These are phyloP conservation scores for Blastobotrys apis DNA, from an alignment of 1,139 yeast genomes.

Conservation along the genomic window DNA sequence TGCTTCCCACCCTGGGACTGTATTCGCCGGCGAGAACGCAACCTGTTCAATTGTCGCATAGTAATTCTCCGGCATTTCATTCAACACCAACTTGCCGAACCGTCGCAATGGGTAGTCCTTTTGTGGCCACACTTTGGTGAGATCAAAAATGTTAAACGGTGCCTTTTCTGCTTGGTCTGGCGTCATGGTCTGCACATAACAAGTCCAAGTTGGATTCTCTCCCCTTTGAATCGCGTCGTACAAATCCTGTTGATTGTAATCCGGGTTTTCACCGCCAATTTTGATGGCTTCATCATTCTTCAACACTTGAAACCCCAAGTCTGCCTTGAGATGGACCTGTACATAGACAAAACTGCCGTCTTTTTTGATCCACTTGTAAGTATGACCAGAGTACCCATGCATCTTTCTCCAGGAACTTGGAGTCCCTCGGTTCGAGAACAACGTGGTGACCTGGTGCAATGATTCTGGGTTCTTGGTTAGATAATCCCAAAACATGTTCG, in stretches of 20 bases:
- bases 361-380: conserved; percentile 61
- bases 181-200: conserved; percentile 67
- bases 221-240: conserved; percentile 54
- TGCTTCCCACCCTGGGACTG: conserved; percentile 77
- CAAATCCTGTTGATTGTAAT: conserved; percentile 53
- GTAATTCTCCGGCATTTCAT: conserved; percentile 67
- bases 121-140: conserved; percentile 78
- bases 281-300: conserved; percentile 52
- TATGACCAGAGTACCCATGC: conserved; percentile 73
- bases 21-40: conserved; percentile 75
- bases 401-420: conserved; percentile 58
- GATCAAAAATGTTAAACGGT: conserved; percentile 52
- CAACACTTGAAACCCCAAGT: conserved; percentile 55
- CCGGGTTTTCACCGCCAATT: conserved; percentile 56
- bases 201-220: conserved; percentile 58
- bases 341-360: conserved; percentile 61
- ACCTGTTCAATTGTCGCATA: conserved; percentile 77
- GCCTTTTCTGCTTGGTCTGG: conserved; percentile 57
- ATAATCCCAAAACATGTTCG: conserved; percentile 64
- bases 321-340: conserved; percentile 58
- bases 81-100: conserved; percentile 62
- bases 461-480: conserved; percentile 56
- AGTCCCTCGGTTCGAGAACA: conserved; percentile 67
- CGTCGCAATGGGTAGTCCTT: conserved; percentile 66
- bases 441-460: conserved; percentile 55